Base-by-base conservation (phyloP, 306 rosid genomes). In the Glycyrrhiza uralensis region DNA sequence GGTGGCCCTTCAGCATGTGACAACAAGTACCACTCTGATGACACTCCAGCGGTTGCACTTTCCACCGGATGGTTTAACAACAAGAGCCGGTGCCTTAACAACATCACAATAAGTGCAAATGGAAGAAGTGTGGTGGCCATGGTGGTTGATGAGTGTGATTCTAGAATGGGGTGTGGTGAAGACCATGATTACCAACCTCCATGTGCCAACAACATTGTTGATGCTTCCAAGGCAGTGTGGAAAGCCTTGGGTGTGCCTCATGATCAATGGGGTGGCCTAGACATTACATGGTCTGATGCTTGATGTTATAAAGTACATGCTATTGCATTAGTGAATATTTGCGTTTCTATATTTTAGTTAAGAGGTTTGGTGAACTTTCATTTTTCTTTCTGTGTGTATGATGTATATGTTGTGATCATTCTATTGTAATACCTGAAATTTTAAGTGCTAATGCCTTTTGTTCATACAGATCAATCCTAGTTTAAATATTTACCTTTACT, bases 61-160 rank as follows among this genome's bases (percentile, higher is more conserved):
- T 85, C 83, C 0, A 83, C 89, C 0, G 83, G 86, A 24, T 87
- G 89, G 92, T 87, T 78, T 60, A 61, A 57, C 29, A 1, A 71
- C 15, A 73, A 24, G 32, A 38, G 72, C 4, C 72, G 90, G 49
- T 85, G 90, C 45, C 74, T 42, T n/a, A 32, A 79, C 8, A 70
- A 76, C 46, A 76, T 87, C 26, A 82, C 50, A 17, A 77, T 85
- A 0, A 78, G 28, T 3, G 88, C 15, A 0, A 77, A 84, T 35
- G 87, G 82, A 8, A 30, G 50, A 4, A 87, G 76, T 20, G 86
- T 87, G 76, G 64, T 41, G 19, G 87, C 85, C 3, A 77, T 5
- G 76, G 92, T 87, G 32, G 85, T 87, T 5, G 88, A 85, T 18
- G 76, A 84, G 51, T 83, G 89, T 64, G 86, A 87, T 74, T 87